Base-by-base conservation (phyloP, 75 land plant species). In the Larix kaempferi region DNA sequence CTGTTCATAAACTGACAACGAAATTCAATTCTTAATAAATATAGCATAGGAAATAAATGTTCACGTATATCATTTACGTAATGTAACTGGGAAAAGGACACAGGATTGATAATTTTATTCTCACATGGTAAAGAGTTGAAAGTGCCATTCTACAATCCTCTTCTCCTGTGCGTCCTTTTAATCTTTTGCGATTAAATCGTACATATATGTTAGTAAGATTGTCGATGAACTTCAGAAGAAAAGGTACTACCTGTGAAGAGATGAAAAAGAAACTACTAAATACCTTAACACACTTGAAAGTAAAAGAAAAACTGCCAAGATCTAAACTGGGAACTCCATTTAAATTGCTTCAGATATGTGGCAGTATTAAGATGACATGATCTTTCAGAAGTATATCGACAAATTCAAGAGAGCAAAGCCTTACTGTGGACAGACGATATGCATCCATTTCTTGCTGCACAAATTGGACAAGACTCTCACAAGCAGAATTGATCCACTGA, bases 401-500 rank as follows among this genome's bases (percentile, higher is more conserved):
- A 35, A 77, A 21, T 39, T 39, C 3, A 17, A 73, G 56, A 82
- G 56, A 82, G 27, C 15, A 23, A 59, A 11, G 14, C 59, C 88
- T 71, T 39, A 96, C 99, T 67, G 99, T 98, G 79, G 95, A 95
- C 11, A 98, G 87, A 25, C 94, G 84, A 84, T 98, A 98, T 41
- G 85, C 94, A 84, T 95, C 96, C 99, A 98, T 98, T 77, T 98
- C 99, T 78, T 95, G 87, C 49, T 89, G 89, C 39, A 98, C 99
- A 91, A 98, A 95, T 54, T 80, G 77, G 57, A 98, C 99, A 71
- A 98, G 89, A 81, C 99, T 98, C 79, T 93, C 88, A 57, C 93
- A 91, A 6, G 99, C 93, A 78, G 99, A 98, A 74, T 93, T 91
- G 64, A 98, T 98, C 99, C 99, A 98, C 25, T 94, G 96, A 76